Conservation (phyloP, 345 rosid genomes). For the Salix viminalis region DNA sequence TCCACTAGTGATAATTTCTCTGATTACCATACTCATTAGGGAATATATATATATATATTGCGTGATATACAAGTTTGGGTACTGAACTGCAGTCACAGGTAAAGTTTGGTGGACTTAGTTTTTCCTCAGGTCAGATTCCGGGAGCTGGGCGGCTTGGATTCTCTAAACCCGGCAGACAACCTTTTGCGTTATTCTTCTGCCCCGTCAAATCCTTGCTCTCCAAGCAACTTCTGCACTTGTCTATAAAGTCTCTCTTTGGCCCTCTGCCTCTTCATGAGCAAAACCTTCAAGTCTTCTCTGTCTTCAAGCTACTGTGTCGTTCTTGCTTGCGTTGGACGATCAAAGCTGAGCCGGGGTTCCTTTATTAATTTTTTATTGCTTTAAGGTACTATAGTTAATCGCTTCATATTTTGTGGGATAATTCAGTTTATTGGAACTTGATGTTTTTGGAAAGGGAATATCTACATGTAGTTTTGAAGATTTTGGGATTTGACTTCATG, state of each 20-base stretch:
- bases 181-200: not conserved
- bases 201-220: too few species aligned
- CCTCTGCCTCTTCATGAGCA: slow-evolving; percentile 4
- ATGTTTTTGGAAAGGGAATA: not conserved
- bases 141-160: not conserved
- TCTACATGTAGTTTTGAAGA: not conserved
- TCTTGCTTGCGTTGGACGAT: not conserved
- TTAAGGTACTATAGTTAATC: not conserved
- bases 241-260: not conserved
- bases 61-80: not conserved
- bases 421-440: not conserved
- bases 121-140: not conserved
- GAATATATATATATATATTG: not conserved
- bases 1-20: too few species aligned
- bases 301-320: not conserved
- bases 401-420: not conserved
- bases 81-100: not conserved
- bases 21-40: not conserved
- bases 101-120: not conserved
- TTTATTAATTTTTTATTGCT: not conserved
- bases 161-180: not conserved
- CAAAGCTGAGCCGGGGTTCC: not conserved
- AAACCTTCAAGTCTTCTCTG: not conserved
- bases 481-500: not conserved
- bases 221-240: too few species aligned